Base-by-base conservation (phyloP, 495 filamentous ascomycete species). In the Mytilinidion resinicola region DNA sequence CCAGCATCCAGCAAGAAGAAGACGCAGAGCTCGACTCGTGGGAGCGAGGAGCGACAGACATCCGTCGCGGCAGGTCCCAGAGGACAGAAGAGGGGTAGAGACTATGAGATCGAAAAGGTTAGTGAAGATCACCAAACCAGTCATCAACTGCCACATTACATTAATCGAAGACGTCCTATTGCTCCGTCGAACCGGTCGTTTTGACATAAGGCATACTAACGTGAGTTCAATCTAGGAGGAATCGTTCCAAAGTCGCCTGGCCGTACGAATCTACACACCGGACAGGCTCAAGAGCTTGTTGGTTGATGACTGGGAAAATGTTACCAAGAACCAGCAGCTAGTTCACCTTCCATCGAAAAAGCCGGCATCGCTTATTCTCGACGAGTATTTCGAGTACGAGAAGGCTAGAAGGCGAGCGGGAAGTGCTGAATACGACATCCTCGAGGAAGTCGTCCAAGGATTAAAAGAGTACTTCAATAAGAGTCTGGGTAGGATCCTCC, bases 281-380 rank as follows among this genome's bases (percentile, higher is more conserved):
- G 93, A 97, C 67, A 81, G 85, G 51, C 73, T 98, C 50, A 96
- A 96, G 74, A 85, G 86, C 15, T 75, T 93, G 44, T 84, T 98
- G 3, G 93, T 98, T 39, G 93, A 98, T 66, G 93, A 98, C 74
- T 98, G 93, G 93, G 93, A 98, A 73, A 95, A 96, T 64, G 83
- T 96, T 50, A 98, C 93, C 49, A 97, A 97, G 77, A 90, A 91
- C 67, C 82, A 86, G 60, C 86, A 89, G 64, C 83, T 96, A 3
- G 89, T 96, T 14, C 82, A 85, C 0, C 78, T 98, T 9, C 93
- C 93, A 0, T 82, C 87, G n/a, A 74, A 78, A 20, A 78, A 83
- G 50, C 84, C 89, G 1, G 88, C 91, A 53, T 80, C 82, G 56
- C 71, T 83, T 55, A 91, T 98, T 59, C 73, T 98, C 6, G 78